A percentile compares a stretch with the other conserved stretches of the same genome.
Evolutionary conservation across 495 filamentous ascomycete species (phyloP).

Genomic region (Articulospora tetracladia): DNA sequence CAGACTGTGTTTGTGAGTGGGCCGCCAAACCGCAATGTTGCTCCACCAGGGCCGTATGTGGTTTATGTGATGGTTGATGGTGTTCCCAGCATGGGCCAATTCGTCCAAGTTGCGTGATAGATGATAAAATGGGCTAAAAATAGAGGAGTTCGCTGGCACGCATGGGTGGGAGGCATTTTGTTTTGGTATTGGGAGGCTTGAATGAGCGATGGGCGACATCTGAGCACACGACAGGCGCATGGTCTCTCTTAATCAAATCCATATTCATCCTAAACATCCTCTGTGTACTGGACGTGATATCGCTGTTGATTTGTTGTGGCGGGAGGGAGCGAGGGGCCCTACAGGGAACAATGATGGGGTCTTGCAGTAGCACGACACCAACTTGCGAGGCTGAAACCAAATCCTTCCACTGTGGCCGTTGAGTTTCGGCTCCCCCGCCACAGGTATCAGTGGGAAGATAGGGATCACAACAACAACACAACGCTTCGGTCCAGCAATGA

Average conservation of each 20-base stretch:
- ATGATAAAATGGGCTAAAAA: not conserved
- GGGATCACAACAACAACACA: too few relatives aligned
- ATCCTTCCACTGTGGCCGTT: not conserved
- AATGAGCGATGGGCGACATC: not conserved
- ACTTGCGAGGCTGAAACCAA: not conserved
- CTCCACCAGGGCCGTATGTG: slow-evolving; percentile 58
- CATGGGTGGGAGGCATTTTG: not conserved
- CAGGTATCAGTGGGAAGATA: too few relatives aligned
- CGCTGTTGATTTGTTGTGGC: too few relatives aligned
- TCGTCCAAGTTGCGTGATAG: slow-evolving; percentile 31
- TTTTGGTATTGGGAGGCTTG: not conserved
- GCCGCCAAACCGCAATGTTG: slow-evolving; percentile 51
- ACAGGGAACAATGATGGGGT: not conserved
- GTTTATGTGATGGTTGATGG: slow-evolving; percentile 58
- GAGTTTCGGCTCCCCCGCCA: too few relatives aligned
- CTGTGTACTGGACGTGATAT: too few relatives aligned
- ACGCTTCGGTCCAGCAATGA: too few relatives aligned
- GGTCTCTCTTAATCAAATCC: not conserved
- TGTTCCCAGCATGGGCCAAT: slow-evolving; percentile 53
- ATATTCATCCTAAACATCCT: not conserved
- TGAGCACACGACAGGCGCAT: not conserved
- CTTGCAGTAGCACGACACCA: not conserved
- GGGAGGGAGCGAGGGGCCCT: too few relatives aligned
- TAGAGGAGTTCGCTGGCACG: not conserved
- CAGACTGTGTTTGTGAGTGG: slow-evolving; percentile 48